Conservation (phyloP, 305 asterid genomes). For the Caryopteris hybrid region DNA sequence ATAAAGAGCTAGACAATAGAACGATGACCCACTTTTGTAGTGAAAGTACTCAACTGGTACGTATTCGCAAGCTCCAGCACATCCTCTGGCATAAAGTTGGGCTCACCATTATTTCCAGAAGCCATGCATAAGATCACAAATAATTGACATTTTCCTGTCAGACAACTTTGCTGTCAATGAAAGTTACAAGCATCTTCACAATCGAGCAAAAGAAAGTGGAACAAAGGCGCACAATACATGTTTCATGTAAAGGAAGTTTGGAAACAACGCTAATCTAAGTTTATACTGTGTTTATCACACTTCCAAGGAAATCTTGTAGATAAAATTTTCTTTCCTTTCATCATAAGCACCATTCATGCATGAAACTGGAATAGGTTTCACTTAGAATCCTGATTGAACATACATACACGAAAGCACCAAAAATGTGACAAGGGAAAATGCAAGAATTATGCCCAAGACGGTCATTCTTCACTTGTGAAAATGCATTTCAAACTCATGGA, state of each 20-base stretch:
- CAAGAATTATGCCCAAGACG: background rate
- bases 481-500: background rate
- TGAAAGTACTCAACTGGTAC: conserved; percentile 85
- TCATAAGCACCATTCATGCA: background rate
- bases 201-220: background rate
- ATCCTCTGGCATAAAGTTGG: conserved; percentile 39
- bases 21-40: conserved; percentile 65
- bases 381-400: background rate
- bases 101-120: conserved; percentile 30
- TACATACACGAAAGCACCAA: background rate
- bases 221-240: background rate
- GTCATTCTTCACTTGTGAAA: background rate
- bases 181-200: background rate
- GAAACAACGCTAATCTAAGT: background rate
- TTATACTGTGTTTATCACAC: background rate
- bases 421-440: background rate
- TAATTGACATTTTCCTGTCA: conserved; percentile 60
- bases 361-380: background rate
- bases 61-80: conserved; percentile 62
- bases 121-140: conserved; percentile 60
- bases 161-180: conserved; percentile 10
- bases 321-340: background rate
- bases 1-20: conserved; percentile 20
- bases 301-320: background rate
- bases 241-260: background rate